Conservation (phyloP, 1,284 basidiomycete species). For the Austroboletus novae-zelandiae region DNA sequence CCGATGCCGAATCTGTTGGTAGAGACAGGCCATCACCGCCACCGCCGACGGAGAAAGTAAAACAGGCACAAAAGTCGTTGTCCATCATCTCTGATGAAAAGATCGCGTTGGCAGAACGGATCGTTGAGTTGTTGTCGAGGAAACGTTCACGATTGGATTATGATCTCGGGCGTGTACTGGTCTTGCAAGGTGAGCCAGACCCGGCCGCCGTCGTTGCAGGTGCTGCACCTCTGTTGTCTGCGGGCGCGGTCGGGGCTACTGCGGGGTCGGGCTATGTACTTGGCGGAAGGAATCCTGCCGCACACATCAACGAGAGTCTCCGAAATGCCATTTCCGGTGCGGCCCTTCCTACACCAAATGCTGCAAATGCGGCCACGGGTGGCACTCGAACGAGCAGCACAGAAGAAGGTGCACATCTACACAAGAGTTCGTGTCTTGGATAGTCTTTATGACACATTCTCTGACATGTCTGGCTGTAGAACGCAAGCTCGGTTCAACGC, state of each 20-base stretch:
- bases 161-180: conserved; percentile 52
- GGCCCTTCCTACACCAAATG: conserved; percentile 25
- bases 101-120: conserved; percentile 48
- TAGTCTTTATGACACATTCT: background rate
- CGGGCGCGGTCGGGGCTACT: conserved; percentile 12
- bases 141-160: conserved; percentile 55
- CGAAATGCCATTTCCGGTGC: conserved; percentile 38
- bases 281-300: conserved; percentile 40
- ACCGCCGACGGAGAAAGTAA: conserved; percentile 32
- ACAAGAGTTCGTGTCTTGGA: conserved; percentile 27
- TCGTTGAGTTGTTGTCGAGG: conserved; percentile 50
- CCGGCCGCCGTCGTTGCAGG: conserved; percentile 32
- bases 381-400: conserved; percentile 15
- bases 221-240: conserved; percentile 20
- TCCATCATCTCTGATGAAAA: conserved; percentile 51
- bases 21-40: conserved; percentile 30
- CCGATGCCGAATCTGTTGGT: conserved; percentile 21
- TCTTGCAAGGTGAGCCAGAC: conserved; percentile 52
- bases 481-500: conserved; percentile 28
- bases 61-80: conserved; percentile 32
- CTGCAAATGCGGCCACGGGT: background rate
- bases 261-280: conserved; percentile 28
- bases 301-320: conserved; percentile 49
- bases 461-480: conserved; percentile 21
- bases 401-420: conserved; percentile 25